These are phyloP conservation scores for Cryoendolithus antarcticus DNA, from an alignment of 2,329 filamentous ascomycete species.

Conservation along the genomic window DNA sequence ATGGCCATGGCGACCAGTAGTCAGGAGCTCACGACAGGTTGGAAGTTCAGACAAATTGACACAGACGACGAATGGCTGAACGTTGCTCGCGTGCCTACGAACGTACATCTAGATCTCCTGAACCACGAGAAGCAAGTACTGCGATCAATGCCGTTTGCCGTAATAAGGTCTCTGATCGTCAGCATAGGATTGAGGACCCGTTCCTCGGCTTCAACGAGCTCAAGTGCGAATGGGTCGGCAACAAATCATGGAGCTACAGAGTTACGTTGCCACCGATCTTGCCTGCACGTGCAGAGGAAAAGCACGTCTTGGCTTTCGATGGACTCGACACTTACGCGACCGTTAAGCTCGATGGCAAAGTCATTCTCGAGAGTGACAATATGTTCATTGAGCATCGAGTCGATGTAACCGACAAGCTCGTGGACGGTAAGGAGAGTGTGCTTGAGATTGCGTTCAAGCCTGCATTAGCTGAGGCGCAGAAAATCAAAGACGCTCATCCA, in stretches of 20 bases:
- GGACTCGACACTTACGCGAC: constrained; percentile 53
- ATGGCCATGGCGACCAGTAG: too few species aligned
- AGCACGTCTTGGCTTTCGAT: constrained; percentile 46
- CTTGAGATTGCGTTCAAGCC: constrained; percentile 48
- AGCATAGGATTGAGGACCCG: constrained; percentile 35
- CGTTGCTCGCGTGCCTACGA: constrained; percentile 34
- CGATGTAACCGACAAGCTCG: constrained; percentile 34
- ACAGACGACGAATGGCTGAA: constrained; percentile 29
- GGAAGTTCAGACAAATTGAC: constrained; percentile 36
- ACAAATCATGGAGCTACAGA: constrained; percentile 36
- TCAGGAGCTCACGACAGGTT: constrained; percentile 27
- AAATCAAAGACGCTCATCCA: constrained; percentile 42
- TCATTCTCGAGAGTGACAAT: constrained; percentile 46
- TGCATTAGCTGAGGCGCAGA: constrained; percentile 39
- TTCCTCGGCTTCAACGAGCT: constrained; percentile 40
- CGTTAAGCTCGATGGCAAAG: constrained; percentile 42
- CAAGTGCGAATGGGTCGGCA: constrained; percentile 37
- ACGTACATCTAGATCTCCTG: constrained; percentile 36
- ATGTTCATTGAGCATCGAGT: constrained; percentile 52
- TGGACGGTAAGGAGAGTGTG: constrained; percentile 27
- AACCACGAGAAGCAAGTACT: constrained; percentile 31
- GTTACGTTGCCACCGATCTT: constrained; percentile 25
- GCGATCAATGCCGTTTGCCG: not conserved
- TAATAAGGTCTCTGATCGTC: not conserved
- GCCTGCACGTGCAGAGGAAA: constrained; percentile 18